phyloP scores from a whole-genome alignment of 345 rosid genomes.

The Dipteronia sinensis region DNA sequence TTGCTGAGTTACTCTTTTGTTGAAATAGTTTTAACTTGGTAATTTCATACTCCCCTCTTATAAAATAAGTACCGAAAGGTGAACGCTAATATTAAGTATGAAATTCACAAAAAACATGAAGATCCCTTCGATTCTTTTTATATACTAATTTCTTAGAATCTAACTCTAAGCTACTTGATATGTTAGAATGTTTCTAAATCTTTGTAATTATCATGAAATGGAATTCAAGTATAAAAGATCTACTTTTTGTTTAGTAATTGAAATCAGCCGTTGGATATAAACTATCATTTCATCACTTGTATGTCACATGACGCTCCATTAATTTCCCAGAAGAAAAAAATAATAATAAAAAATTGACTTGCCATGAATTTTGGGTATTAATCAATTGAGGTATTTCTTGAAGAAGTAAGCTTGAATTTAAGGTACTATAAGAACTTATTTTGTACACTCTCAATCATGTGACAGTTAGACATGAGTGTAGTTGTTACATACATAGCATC shows the following conservation, averaged over 20 bases:
- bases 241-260: not conserved
- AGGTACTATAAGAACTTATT: not conserved
- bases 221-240: not conserved
- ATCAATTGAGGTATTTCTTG: not conserved
- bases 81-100: not conserved
- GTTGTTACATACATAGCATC: not conserved
- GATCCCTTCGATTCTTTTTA: not conserved
- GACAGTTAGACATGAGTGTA: not conserved
- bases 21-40: not conserved
- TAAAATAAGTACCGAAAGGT: no score
- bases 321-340: not conserved
- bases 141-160: not conserved
- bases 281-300: not conserved
- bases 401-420: not conserved
- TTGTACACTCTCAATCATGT: not conserved
- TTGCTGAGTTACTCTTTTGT: not conserved
- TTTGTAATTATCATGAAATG: not conserved
- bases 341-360: not conserved
- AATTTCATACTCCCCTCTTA: not conserved
- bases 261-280: not conserved
- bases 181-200: not conserved
- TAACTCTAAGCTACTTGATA: not conserved
- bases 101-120: no score
- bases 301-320: not conserved
- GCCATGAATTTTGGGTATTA: not conserved